Evolutionary conservation across 2,329 filamentous ascomycete genomes (phyloP), one percentile per base, ranked within the genome.

Genomic region (Bipolaris oryzae): DNA sequence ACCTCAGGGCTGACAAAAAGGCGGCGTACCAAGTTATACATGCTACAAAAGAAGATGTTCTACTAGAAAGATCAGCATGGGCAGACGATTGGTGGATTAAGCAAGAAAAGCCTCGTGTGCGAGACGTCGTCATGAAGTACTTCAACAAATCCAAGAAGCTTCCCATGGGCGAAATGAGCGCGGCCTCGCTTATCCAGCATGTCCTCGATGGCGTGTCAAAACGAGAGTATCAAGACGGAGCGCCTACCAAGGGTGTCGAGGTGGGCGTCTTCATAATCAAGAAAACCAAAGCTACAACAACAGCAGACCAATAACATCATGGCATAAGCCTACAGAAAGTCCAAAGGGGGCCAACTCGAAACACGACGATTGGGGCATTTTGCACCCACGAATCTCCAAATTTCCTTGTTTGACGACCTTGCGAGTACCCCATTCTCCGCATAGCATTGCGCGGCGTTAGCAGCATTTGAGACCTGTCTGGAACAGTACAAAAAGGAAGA

Each of bases 61-160:
- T 75, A 1, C 74, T 87, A 2, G 79, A 82, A 49, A 78, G 84
- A 25, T 75, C 79, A 18, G 78, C 82, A 2, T 89, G 86, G 86
- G 80, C 81, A 9, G 72, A 74, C 31, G 82, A 87, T 53, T 88
- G 85, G 86, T 88, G 84, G 79, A 81, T 85, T 43, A 84, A 86
- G 66, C 86, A 89, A 67, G 86, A 88, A 68, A 85, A 85, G 64
- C 77, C 81, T 10, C 79, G 85, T 13, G 82, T 88, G 48, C 80
- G 84, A 57, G 81, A 83, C 28, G 76, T 82, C 5, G 73, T 81
- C 47, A 77, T 72, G 15, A 76, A 74, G 34, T 79, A 77, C 60
- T 79, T 79, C 49, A 76, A 78, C 34, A 78, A 79, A 53, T 76
- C 77, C 18, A 74, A 78, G 51, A 76, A 75, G 63, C 74, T 77